A percentile compares a stretch with the other conserved stretches of the same genome.
phyloP scores from a whole-genome alignment of 2,329 filamentous ascomycete genomes.

The Alternaria dauci region DNA sequence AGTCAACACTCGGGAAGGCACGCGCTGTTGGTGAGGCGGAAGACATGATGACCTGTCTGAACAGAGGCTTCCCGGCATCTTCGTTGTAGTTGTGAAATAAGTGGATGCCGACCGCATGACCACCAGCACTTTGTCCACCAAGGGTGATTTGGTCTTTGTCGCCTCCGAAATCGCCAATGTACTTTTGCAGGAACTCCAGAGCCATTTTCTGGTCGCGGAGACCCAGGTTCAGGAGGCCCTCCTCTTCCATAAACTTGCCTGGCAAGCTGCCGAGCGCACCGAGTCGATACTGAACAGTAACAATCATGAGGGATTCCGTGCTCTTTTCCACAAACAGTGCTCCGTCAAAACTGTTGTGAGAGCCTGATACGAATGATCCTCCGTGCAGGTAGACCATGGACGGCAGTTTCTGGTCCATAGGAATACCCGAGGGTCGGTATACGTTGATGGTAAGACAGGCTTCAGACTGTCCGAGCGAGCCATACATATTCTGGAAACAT shows the following conservation, averaged over 20 bases:
- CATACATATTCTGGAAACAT: constrained; percentile 56
- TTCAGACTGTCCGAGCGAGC: constrained; percentile 37
- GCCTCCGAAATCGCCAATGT: constrained; percentile 51
- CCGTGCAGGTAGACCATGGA: constrained; percentile 44
- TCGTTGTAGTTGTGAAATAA: constrained; percentile 50
- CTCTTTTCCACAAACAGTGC: constrained; percentile 45
- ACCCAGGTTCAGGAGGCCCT: constrained; percentile 46
- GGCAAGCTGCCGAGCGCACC: constrained; percentile 47
- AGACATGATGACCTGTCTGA: constrained; percentile 44
- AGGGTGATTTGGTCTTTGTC: constrained; percentile 52
- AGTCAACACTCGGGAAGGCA: constrained; percentile 45
- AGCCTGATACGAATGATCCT: constrained; percentile 43
- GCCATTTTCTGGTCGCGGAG: constrained; percentile 41
- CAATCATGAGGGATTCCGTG: constrained; percentile 42
- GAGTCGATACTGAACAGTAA: constrained; percentile 48
- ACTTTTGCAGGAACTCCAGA: constrained; percentile 53
- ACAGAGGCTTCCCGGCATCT: constrained; percentile 41
- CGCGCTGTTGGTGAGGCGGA: constrained; percentile 49
- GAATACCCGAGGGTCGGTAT: constrained; percentile 38
- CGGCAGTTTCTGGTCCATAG: constrained; percentile 40
- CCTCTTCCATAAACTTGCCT: constrained; percentile 44
- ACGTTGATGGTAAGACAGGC: constrained; percentile 48
- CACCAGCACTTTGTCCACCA: constrained; percentile 54
- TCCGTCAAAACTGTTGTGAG: constrained; percentile 45
- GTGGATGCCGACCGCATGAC: constrained; percentile 48